Percentiles rank a stretch among this genome's conserved stretches.
These are phyloP conservation scores for Trametes pubescens DNA, from an alignment of 1,284 basidiomycete species.

Conservation along the genomic window DNA sequence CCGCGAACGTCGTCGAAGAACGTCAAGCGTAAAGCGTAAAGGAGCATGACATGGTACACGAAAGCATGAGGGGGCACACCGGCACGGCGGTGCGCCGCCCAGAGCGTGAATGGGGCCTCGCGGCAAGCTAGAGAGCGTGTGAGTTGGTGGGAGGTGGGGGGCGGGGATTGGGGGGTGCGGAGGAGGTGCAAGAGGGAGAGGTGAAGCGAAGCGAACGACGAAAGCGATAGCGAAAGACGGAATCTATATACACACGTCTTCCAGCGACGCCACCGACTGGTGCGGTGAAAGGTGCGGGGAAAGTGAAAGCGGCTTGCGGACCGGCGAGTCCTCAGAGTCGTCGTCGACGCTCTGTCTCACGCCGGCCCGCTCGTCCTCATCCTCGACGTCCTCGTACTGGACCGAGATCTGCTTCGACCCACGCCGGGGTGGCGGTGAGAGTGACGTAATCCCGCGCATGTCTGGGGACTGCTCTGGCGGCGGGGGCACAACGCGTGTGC, in stretches of 20 bases:
- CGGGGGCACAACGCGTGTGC: constrained; percentile 14
- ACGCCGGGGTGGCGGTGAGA: constrained; percentile 68
- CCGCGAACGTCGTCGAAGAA: constrained; percentile 20
- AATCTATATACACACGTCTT: constrained; percentile 32
- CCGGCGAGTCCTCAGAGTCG: constrained; percentile 14
- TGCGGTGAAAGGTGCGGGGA: constrained; percentile 29
- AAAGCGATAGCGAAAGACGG: constrained; percentile 1
- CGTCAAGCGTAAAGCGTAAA: constrained; percentile 24
- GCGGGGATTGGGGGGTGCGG: not conserved
- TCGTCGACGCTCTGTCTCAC: not conserved
- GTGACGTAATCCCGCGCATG: constrained; percentile 55
- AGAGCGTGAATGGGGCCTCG: not conserved
- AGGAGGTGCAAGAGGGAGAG: not conserved
- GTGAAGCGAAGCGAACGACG: not conserved
- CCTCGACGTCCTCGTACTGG: constrained; percentile 36
- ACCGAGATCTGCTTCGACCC: constrained; percentile 51
- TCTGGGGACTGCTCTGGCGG: constrained; percentile 47
- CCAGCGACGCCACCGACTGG: constrained; percentile 29
- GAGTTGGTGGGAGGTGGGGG: not conserved
- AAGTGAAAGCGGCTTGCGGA: constrained; percentile 29
- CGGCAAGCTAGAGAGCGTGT: not conserved
- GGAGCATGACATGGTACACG: constrained; percentile 27
- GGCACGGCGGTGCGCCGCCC: constrained; percentile 2
- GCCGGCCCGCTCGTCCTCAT: constrained; percentile 1
- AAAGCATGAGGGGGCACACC: constrained; percentile 19